Conservation (phyloP, 2,329 filamentous ascomycete species). For the Colletotrichum musicola region DNA sequence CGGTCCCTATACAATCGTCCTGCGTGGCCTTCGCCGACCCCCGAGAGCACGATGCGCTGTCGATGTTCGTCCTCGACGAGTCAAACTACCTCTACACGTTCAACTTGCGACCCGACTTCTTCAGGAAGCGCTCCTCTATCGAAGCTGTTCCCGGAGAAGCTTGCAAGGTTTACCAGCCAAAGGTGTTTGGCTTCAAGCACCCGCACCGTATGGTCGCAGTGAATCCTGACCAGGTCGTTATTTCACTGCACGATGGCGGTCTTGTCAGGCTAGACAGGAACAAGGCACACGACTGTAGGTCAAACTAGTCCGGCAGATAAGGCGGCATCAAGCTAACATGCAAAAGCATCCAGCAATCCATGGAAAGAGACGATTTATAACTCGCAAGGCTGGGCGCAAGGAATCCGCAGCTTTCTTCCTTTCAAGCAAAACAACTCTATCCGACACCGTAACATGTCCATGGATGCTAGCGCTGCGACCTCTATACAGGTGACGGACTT, state of each 20-base stretch:
- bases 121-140: constrained; percentile 75
- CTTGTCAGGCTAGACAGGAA: constrained; percentile 78
- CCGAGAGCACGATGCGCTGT: constrained; percentile 81
- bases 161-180: constrained; percentile 80
- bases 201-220: constrained; percentile 86
- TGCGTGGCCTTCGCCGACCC: constrained; percentile 88
- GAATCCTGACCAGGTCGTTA: constrained; percentile 78
- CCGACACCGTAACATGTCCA: constrained; percentile 71
- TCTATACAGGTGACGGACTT: constrained; percentile 69
- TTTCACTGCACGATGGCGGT: constrained; percentile 84
- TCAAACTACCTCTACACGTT: constrained; percentile 87
- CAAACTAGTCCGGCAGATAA: constrained; percentile 2
- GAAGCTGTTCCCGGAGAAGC: constrained; percentile 82
- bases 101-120: constrained; percentile 84
- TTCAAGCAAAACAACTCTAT: constrained; percentile 75
- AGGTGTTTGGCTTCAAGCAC: constrained; percentile 81
- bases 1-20: constrained; percentile 77
- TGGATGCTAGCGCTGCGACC: constrained; percentile 77
- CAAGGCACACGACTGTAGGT: constrained; percentile 60
- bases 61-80: constrained; percentile 83
- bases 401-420: constrained; percentile 74
- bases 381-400: constrained; percentile 78
- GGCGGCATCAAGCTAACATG: constrained; percentile 39
- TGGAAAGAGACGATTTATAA: constrained; percentile 83
- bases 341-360: constrained; percentile 47